These are phyloP conservation scores for Cryptococcus sp. DNA, from an alignment of 1,284 basidiomycete genomes.

Conservation along the genomic window DNA sequence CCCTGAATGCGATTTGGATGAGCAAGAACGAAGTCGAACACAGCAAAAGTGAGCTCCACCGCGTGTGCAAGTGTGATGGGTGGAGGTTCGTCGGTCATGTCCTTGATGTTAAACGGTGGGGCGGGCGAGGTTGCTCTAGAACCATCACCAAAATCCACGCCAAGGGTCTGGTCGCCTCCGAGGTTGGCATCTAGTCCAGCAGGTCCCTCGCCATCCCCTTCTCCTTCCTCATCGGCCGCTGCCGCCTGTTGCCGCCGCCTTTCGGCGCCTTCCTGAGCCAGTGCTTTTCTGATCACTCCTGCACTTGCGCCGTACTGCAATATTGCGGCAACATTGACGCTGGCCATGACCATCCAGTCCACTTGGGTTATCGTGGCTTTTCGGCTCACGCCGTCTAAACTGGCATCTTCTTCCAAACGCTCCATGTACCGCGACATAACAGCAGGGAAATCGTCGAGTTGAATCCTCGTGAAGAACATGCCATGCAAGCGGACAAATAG, in stretches of 20 bases:
- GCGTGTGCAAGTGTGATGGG: conserved; percentile 71
- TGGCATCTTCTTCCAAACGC: conserved; percentile 66
- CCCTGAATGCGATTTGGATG: conserved; percentile 62
- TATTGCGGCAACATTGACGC: conserved; percentile 76
- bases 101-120: not conserved
- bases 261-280: conserved; percentile 47
- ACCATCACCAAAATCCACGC: not conserved
- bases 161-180: not conserved
- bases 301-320: conserved; percentile 84
- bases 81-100: conserved; percentile 33
- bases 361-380: conserved; percentile 63
- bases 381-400: conserved; percentile 59
- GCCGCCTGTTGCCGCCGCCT: conserved; percentile 50
- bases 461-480: conserved; percentile 91
- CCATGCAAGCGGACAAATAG: conserved; percentile 91
- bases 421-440: conserved; percentile 82
- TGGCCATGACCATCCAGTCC: conserved; percentile 95
- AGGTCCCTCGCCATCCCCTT: conserved; percentile 30
- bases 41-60: conserved; percentile 73
- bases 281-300: conserved; percentile 65
- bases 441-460: conserved; percentile 84
- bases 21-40: conserved; percentile 71
- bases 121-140: conserved; percentile 2
- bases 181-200: conserved; percentile 19
- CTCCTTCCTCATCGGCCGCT: conserved; percentile 55